Percentiles rank a stretch among this genome's conserved stretches.
Conservation (phyloP, 2,329 filamentous ascomycete genomes). For the Fusarium newnesense region DNA sequence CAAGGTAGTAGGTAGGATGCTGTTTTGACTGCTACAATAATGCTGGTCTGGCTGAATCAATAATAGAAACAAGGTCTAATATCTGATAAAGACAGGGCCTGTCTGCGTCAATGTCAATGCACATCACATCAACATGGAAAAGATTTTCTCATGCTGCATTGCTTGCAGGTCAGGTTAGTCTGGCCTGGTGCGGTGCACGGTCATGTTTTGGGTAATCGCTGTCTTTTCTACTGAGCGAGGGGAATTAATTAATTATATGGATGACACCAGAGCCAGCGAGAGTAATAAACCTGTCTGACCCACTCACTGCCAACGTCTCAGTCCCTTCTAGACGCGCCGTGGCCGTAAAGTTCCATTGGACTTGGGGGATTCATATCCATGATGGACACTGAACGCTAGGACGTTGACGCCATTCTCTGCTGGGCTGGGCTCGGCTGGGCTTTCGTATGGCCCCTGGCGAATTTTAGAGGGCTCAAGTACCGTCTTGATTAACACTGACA, state of each 20-base stretch:
- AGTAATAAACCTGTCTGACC: slow-evolving; percentile 32
- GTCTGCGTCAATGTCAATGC: slow-evolving; percentile 12
- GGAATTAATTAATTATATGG: not conserved
- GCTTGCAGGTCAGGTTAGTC: slow-evolving; percentile 27
- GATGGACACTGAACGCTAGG: slow-evolving; percentile 26
- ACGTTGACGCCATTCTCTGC: slow-evolving; percentile 39
- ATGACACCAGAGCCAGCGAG: not conserved
- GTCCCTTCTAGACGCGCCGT: slow-evolving; percentile 32
- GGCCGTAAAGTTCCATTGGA: slow-evolving; percentile 11
- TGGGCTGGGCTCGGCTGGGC: not conserved
- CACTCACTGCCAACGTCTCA: slow-evolving; percentile 35
- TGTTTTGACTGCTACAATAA: not conserved
- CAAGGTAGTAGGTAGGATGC: not conserved
- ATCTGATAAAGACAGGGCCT: not conserved
- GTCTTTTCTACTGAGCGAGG: not conserved
- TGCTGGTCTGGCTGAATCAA: slow-evolving; percentile 15
- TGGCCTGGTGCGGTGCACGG: slow-evolving; percentile 17
- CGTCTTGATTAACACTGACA: slow-evolving; percentile 12
- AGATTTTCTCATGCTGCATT: slow-evolving; percentile 9
- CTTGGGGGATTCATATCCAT: slow-evolving; percentile 27
- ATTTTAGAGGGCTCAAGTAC: slow-evolving; percentile 30
- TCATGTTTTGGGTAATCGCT: not conserved
- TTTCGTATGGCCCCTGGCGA: slow-evolving; percentile 31
- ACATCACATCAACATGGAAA: slow-evolving; percentile 11
- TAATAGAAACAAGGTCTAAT: slow-evolving; percentile 2